Evolutionary conservation across 768 basidiomycete genomes (phyloP).

Genomic region (Peribolospora baueri): DNA sequence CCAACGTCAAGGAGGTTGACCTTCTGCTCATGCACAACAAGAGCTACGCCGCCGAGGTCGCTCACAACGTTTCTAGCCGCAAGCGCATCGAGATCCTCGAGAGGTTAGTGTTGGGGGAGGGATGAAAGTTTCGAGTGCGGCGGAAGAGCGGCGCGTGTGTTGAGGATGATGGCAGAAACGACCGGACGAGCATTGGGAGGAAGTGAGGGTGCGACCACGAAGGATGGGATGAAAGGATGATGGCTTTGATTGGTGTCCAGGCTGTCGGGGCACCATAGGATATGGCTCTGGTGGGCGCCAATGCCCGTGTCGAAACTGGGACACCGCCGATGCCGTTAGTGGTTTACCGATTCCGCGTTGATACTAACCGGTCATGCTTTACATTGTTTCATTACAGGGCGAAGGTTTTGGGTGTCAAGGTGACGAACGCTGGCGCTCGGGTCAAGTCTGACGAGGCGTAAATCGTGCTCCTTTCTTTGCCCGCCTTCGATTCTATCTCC

Average conservation of each 20-base stretch:
- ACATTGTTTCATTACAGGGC: conserved; percentile 28
- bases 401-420: conserved; percentile 67
- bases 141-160: too few relatives aligned
- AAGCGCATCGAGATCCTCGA: conserved; percentile 80
- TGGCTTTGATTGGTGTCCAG: too few relatives aligned
- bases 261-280: too few relatives aligned
- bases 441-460: conserved; percentile 72
- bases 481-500: too few relatives aligned
- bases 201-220: too few relatives aligned
- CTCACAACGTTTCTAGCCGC: conserved; percentile 83
- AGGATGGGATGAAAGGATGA: too few relatives aligned
- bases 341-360: too few relatives aligned
- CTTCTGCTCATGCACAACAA: conserved; percentile 90
- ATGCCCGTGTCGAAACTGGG: too few relatives aligned
- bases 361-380: conserved; percentile 1
- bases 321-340: too few relatives aligned
- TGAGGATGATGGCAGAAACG: too few relatives aligned
- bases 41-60: conserved; percentile 83
- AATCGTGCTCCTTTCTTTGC: neutral
- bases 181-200: too few relatives aligned
- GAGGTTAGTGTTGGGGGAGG: conserved; percentile 28
- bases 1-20: conserved; percentile 79
- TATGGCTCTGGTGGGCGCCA: too few relatives aligned
- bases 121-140: neutral
- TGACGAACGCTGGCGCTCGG: conserved; percentile 76